Conservation (phyloP, 2,329 filamentous ascomycete genomes). For the Colletotrichum eleusines region DNA sequence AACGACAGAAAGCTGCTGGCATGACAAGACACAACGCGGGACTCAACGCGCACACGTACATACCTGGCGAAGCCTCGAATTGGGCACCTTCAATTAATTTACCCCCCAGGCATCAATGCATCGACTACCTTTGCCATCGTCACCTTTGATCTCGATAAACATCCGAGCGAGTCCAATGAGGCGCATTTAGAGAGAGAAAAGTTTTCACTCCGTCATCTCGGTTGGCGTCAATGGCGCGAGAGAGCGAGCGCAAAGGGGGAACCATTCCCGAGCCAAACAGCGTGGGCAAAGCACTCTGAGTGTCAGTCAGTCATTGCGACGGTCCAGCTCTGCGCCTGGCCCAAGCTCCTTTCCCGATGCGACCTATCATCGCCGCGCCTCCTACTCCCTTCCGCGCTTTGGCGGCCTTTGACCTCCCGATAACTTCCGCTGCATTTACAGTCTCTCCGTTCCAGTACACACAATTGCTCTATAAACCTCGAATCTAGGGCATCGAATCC, state of each 20-base stretch:
- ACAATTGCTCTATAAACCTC: not conserved
- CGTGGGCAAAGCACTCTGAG: too few species aligned
- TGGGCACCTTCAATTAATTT: not conserved
- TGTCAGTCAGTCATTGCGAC: too few species aligned
- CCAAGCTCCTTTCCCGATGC: slow-evolving; percentile 34
- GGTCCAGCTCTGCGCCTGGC: slow-evolving; percentile 22
- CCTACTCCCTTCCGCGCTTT: slow-evolving; percentile 15
- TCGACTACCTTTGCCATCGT: not conserved
- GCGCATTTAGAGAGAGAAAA: not conserved
- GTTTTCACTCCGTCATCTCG: slow-evolving; percentile 20
- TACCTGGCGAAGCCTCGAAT: not conserved
- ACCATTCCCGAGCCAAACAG: not conserved
- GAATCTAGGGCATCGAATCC: not conserved
- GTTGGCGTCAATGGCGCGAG: slow-evolving; percentile 13
- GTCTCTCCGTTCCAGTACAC: not conserved
- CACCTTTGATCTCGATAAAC: not conserved
- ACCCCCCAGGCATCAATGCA: slow-evolving; percentile 3
- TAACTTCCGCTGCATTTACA: not conserved
- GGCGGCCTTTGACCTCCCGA: slow-evolving; percentile 14
- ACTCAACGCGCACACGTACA: not conserved
- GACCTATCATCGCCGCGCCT: slow-evolving; percentile 9
- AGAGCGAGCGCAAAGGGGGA: not conserved
- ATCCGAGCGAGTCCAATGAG: slow-evolving; percentile 11
- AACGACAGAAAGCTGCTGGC: not conserved
- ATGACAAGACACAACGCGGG: slow-evolving; percentile 1